Evolutionary conservation across 164 flowering plant species (phyloP).

Genomic region (Dillenia suffruticosa): DNA sequence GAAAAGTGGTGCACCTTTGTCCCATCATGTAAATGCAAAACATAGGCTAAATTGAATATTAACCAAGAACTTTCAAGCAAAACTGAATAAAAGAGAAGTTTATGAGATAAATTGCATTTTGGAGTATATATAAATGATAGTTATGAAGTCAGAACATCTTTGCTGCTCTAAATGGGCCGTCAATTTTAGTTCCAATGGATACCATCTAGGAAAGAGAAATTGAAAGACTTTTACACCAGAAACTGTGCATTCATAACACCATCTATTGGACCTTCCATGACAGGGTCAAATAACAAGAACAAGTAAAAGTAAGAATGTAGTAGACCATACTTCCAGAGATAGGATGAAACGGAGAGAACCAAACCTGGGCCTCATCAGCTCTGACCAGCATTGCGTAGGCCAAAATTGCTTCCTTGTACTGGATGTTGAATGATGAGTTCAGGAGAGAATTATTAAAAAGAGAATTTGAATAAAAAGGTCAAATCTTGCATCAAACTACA

Average conservation of each 20-base stretch:
- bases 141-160: too few species aligned
- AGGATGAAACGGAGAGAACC: constrained; percentile 1
- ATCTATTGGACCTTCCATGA: not conserved
- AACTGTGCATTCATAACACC: too few species aligned
- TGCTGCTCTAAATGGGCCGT: too few species aligned
- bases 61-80: too few species aligned
- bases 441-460: not conserved
- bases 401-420: constrained; percentile 94
- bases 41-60: too few species aligned
- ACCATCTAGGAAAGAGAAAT: not conserved
- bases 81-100: too few species aligned
- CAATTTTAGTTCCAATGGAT: too few species aligned
- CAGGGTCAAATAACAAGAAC: not conserved
- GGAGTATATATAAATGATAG: too few species aligned
- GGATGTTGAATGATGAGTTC: constrained; percentile 19
- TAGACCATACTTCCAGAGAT: not conserved
- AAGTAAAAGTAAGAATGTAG: not conserved
- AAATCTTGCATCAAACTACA: too few species aligned
- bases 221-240: not conserved
- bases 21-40: too few species aligned
- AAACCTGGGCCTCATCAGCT: constrained; percentile 50
- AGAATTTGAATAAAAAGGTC: not conserved
- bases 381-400: constrained; percentile 73
- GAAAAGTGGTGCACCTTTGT: too few species aligned
- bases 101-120: too few species aligned